Conservation (phyloP, 2,329 filamentous ascomycete genomes). For the Botrytis cinerea region DNA sequence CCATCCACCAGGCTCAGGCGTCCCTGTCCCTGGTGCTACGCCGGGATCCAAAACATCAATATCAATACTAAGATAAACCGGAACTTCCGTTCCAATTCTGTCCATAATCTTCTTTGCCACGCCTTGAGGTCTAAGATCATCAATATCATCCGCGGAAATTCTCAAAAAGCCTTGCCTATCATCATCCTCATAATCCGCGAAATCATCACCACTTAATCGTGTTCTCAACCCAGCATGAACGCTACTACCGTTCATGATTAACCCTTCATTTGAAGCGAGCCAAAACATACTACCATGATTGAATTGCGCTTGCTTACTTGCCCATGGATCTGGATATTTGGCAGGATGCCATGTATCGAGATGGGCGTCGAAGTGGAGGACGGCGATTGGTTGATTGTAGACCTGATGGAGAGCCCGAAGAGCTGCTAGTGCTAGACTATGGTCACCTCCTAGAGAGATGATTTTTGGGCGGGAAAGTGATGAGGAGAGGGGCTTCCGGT, state of each 20-base stretch:
- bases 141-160: slow-evolving; percentile 83
- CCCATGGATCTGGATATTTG: slow-evolving; percentile 79
- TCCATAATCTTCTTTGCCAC: slow-evolving; percentile 71
- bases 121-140: slow-evolving; percentile 73
- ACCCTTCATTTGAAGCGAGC: slow-evolving; percentile 77
- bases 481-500: slow-evolving; percentile 34
- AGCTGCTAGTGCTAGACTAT: slow-evolving; percentile 69
- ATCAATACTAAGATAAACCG: slow-evolving; percentile 79
- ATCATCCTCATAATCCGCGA: slow-evolving; percentile 71
- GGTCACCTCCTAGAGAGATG: slow-evolving; percentile 72
- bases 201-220: slow-evolving; percentile 66
- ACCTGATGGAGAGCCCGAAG: slow-evolving; percentile 64
- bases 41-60: slow-evolving; percentile 80
- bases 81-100: slow-evolving; percentile 70
- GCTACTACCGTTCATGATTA: slow-evolving; percentile 72
- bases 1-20: slow-evolving; percentile 89
- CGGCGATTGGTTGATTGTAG: slow-evolving; percentile 63
- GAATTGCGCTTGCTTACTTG: slow-evolving; percentile 69
- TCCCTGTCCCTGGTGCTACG: slow-evolving; percentile 74
- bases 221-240: slow-evolving; percentile 85
- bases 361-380: slow-evolving; percentile 71
- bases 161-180: slow-evolving; percentile 75
- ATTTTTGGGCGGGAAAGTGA: slow-evolving; percentile 44
- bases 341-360: slow-evolving; percentile 45
- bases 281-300: slow-evolving; percentile 93